These are phyloP conservation scores for Sporothrix pseudoabietina DNA, from an alignment of 2,329 filamentous ascomycete genomes.

Conservation along the genomic window DNA sequence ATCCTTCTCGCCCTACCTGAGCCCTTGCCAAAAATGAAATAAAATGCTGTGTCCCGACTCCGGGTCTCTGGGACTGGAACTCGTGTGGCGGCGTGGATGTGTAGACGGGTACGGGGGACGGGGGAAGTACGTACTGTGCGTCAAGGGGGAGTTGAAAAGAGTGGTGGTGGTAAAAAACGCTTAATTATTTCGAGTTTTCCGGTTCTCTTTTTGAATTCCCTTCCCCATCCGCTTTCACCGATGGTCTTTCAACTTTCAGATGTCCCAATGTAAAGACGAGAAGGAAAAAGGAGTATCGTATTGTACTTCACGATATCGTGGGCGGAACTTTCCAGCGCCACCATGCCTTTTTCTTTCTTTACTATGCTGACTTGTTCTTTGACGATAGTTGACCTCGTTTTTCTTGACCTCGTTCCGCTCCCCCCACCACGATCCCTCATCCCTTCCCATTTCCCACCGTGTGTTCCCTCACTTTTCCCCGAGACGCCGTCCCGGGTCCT, in stretches of 20 bases:
- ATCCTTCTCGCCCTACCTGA: not conserved
- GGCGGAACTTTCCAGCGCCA: conserved; percentile 12
- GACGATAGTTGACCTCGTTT: not conserved
- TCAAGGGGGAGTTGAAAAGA: not conserved
- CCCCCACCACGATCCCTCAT: not conserved
- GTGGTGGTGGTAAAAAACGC: not conserved
- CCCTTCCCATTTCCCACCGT: conserved; percentile 1
- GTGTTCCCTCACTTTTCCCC: conserved; percentile 13
- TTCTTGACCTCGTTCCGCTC: not conserved
- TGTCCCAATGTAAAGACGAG: not conserved
- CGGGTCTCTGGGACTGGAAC: conserved; percentile 20
- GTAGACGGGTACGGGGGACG: not conserved
- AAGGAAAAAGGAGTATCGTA: not conserved
- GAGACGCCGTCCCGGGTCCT: conserved; percentile 29
- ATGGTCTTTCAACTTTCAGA: not conserved
- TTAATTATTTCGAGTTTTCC: not conserved
- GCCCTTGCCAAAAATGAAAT: not conserved
- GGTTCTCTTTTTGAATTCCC: not conserved
- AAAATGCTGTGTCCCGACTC: conserved; percentile 23
- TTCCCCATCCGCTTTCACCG: not conserved
- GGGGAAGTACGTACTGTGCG: not conserved
- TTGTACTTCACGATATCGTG: not conserved
- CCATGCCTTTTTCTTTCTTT: not conserved
- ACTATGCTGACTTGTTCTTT: too few species aligned
- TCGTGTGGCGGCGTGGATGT: not conserved